Percentiles rank a stretch among this genome's conserved stretches.
Evolutionary conservation across 306 rosid genomes (phyloP).

Genomic region (Vachellia pachyceras): DNA sequence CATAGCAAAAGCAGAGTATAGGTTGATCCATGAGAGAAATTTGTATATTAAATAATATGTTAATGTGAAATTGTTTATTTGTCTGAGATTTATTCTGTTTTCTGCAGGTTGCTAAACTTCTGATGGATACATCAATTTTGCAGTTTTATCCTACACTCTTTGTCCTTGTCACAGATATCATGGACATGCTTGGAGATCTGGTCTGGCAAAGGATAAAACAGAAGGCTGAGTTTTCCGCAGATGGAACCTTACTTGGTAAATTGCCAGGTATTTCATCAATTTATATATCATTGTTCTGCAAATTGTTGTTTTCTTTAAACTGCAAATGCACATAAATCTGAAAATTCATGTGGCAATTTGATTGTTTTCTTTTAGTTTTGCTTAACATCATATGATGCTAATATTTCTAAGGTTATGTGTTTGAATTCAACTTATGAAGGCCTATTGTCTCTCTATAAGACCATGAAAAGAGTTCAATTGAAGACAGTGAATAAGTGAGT

Average conservation of each 20-base stretch:
- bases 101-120: constrained; percentile 90
- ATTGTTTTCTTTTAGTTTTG: neutral
- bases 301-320: constrained; percentile 21
- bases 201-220: constrained; percentile 91
- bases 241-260: constrained; percentile 58
- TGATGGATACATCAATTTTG: constrained; percentile 83
- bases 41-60: neutral
- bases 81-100: constrained; percentile 41
- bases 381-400: constrained; percentile 1
- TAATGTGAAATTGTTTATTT: constrained; percentile 11
- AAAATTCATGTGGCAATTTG: neutral
- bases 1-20: too few species aligned
- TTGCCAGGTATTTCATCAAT: constrained; percentile 68
- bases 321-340: neutral
- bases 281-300: constrained; percentile 23
- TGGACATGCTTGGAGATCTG: constrained; percentile 93
- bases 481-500: neutral
- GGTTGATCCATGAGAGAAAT: too few species aligned
- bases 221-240: constrained; percentile 86
- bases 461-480: neutral
- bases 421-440: constrained; percentile 28
- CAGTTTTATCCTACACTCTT: constrained; percentile 93
- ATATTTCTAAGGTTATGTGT: constrained; percentile 11
- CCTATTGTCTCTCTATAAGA: neutral
- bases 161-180: constrained; percentile 81